Conservation (phyloP, 2,329 filamentous ascomycete genomes). For the Aspergillus phoenicis region DNA sequence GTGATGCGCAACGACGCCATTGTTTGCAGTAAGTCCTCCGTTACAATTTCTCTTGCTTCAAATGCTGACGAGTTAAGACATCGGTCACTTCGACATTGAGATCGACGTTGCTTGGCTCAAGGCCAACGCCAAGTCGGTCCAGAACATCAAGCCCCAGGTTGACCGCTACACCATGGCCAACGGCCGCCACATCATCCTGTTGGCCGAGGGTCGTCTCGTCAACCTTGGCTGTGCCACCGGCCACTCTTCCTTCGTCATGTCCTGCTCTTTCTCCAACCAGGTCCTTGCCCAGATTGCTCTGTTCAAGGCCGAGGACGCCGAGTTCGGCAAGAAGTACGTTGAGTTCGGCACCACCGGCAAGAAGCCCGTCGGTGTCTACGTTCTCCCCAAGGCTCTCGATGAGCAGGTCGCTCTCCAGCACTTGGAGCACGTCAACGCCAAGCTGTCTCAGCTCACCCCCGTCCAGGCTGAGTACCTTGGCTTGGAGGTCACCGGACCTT, state of each 20-base stretch:
- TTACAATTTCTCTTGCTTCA: too few relatives aligned
- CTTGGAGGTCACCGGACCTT: constrained; percentile 82
- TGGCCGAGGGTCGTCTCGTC: constrained; percentile 97
- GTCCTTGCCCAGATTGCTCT: constrained; percentile 98
- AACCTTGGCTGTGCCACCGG: constrained; percentile 99
- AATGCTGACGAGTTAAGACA: constrained; percentile 54
- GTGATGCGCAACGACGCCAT: constrained; percentile 96
- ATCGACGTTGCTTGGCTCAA: constrained; percentile 99
- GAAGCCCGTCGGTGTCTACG: constrained; percentile 90
- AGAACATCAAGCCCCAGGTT: constrained; percentile 99
- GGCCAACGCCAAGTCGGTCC: constrained; percentile 87
- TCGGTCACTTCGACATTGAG: constrained; percentile 99
- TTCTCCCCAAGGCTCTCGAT: constrained; percentile 97
- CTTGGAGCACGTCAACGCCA: constrained; percentile 88
- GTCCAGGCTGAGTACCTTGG: constrained; percentile 96
- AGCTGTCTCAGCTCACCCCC: constrained; percentile 81
- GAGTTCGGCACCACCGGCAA: constrained; percentile 93
- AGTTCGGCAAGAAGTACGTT: constrained; percentile 89
- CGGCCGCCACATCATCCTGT: constrained; percentile 96
- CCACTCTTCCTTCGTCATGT: constrained; percentile 99
- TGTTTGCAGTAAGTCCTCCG: constrained; percentile 76
- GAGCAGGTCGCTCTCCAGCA: constrained; percentile 97
- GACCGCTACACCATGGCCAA: constrained; percentile 94
- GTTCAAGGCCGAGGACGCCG: constrained; percentile 87
- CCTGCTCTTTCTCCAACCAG: constrained; percentile 99